Evolutionary conservation across 805 yeast genomes (phyloP).

Genomic region (Ogataea siamensis): DNA sequence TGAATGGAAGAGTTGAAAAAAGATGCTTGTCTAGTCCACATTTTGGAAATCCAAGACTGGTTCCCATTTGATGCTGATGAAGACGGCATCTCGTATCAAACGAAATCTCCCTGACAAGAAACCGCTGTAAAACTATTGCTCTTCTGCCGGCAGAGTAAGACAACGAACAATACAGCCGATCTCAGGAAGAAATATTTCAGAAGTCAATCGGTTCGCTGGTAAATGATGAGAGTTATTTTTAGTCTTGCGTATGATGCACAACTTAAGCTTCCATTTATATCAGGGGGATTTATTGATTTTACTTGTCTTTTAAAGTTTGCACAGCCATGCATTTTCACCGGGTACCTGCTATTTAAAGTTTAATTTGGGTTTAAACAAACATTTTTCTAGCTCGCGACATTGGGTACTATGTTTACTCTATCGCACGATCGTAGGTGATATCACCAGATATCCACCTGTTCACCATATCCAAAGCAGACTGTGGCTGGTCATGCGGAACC

Average conservation of each 20-base stretch:
- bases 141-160: neutral
- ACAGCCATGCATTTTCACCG: neutral
- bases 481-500: slow-evolving; percentile 92
- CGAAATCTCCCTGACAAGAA: neutral
- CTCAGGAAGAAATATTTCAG: too few relatives aligned
- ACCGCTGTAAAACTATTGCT: neutral
- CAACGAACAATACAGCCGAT: neutral
- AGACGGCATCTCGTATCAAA: neutral
- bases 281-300: slow-evolving; percentile 1
- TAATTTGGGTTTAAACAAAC: too few relatives aligned
- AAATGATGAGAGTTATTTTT: too few relatives aligned
- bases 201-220: too few relatives aligned
- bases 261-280: slow-evolving; percentile 1
- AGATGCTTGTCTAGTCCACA: slow-evolving; percentile 1
- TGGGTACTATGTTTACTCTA: too few relatives aligned
- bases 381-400: too few relatives aligned
- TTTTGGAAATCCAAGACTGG: slow-evolving; percentile 1
- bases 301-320: neutral
- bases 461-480: slow-evolving; percentile 71
- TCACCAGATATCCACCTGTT: slow-evolving; percentile 83
- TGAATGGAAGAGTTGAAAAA: neutral
- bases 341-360: too few relatives aligned
- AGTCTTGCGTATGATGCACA: too few relatives aligned
- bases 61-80: neutral
- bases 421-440: slow-evolving; percentile 27